Conservation (phyloP, 768 basidiomycete genomes). For the Kwoniella pini region DNA sequence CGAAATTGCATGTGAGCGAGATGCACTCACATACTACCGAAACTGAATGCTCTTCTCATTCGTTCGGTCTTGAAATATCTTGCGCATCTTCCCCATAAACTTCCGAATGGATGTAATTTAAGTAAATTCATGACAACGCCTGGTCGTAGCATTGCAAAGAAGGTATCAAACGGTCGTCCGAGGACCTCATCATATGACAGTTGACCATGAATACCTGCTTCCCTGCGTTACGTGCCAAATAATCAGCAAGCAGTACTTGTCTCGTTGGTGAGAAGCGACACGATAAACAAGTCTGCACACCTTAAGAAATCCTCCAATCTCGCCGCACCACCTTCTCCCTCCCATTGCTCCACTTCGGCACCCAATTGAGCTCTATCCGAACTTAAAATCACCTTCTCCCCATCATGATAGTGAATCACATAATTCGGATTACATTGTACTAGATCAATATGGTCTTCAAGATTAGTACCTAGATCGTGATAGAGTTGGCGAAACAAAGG, state of each 20-base stretch:
- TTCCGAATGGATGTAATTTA: slow-evolving; percentile 53
- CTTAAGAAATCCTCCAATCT: slow-evolving; percentile 50
- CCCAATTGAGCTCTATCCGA: slow-evolving; percentile 55
- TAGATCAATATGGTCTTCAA: slow-evolving; percentile 55
- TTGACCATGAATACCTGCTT: slow-evolving; percentile 52
- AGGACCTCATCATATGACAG: slow-evolving; percentile 56
- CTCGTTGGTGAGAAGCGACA: not conserved
- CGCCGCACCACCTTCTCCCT: slow-evolving; percentile 55
- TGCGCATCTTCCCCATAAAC: slow-evolving; percentile 47
- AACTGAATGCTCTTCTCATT: slow-evolving; percentile 56
- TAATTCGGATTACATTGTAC: slow-evolving; percentile 58
- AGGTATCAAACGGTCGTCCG: slow-evolving; percentile 53
- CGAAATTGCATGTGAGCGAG: not conserved
- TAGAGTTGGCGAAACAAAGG: slow-evolving; percentile 56
- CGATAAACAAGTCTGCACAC: slow-evolving; percentile 36
- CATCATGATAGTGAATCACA: slow-evolving; percentile 57
- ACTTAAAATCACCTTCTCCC: slow-evolving; percentile 54
- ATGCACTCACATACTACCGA: slow-evolving; percentile 55
- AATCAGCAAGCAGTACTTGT: not conserved
- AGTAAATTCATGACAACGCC: slow-evolving; percentile 52
- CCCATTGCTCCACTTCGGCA: slow-evolving; percentile 55
- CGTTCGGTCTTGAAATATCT: slow-evolving; percentile 54
- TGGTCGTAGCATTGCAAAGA: slow-evolving; percentile 53
- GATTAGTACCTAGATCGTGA: slow-evolving; percentile 54
- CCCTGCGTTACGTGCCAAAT: slow-evolving; percentile 27